These are phyloP conservation scores for Cerioporus squamosus DNA, from an alignment of 1,284 basidiomycete species.

Conservation along the genomic window DNA sequence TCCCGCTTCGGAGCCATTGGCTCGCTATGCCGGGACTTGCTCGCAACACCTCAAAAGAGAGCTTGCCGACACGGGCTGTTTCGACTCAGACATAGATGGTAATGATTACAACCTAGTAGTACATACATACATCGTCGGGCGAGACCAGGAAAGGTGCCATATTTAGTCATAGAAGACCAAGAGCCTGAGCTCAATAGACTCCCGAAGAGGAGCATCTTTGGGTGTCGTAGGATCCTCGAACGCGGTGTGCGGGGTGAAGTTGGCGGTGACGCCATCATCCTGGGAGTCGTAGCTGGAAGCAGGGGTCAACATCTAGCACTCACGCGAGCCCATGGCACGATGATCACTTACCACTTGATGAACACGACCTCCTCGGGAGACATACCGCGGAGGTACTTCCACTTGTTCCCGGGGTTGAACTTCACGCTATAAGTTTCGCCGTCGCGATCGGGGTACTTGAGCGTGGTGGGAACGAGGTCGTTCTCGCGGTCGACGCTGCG, in stretches of 20 bases:
- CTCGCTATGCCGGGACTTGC: no score
- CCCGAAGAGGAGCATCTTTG: slow-evolving; percentile 49
- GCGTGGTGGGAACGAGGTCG: slow-evolving; percentile 54
- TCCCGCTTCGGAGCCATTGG: no score
- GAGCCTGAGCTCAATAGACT: slow-evolving; percentile 63
- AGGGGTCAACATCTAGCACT: not conserved
- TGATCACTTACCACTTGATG: slow-evolving; percentile 64
- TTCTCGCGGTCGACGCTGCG: slow-evolving; percentile 51
- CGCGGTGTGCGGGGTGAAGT: slow-evolving; percentile 63
- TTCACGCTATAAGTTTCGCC: slow-evolving; percentile 63
- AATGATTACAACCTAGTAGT: no score
- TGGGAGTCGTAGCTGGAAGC: slow-evolving; percentile 52
- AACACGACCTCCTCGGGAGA: slow-evolving; percentile 65
- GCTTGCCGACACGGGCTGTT: no score
- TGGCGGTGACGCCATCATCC: slow-evolving; percentile 54
- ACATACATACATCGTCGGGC: no score
- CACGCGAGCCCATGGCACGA: not conserved
- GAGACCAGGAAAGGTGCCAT: no score
- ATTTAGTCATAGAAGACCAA: slow-evolving; percentile 62
- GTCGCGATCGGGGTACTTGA: slow-evolving; percentile 56
- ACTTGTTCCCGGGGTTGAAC: slow-evolving; percentile 57
- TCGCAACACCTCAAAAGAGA: no score
- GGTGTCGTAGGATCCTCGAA: slow-evolving; percentile 61
- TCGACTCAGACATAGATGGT: no score
- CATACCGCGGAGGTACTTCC: slow-evolving; percentile 70